phyloP scores from a whole-genome alignment of 805 yeast genomes.

The Crinitomyces ghanaensis region DNA sequence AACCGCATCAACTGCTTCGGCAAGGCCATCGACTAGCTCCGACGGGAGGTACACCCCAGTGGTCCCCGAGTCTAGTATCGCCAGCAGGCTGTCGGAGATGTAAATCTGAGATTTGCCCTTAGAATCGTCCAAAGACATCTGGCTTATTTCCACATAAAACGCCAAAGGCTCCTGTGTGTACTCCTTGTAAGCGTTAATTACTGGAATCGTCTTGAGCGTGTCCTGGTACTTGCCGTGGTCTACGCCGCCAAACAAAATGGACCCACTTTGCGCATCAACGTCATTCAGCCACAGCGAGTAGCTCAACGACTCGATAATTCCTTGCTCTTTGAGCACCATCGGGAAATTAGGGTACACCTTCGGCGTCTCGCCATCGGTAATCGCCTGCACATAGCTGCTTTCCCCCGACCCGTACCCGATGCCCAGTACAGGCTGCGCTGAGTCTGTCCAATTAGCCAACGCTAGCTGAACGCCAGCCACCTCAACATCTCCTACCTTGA shows the following conservation, averaged over 20 bases:
- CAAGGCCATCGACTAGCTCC: slow-evolving; percentile 16
- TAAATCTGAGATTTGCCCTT: too few relatives aligned
- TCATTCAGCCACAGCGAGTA: slow-evolving; percentile 38
- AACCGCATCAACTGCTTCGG: slow-evolving; percentile 5
- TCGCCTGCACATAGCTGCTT: too few relatives aligned
- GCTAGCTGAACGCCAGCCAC: slow-evolving; percentile 55
- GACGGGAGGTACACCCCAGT: slow-evolving; percentile 39
- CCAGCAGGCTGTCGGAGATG: not conserved
- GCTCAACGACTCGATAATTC: slow-evolving; percentile 30
- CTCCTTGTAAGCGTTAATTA: slow-evolving; percentile 2
- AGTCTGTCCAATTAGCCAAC: slow-evolving; percentile 53
- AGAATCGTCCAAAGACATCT: too few relatives aligned
- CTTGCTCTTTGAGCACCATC: slow-evolving; percentile 26
- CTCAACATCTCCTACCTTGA: slow-evolving; percentile 38
- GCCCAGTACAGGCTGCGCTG: slow-evolving; percentile 43
- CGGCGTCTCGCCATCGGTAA: slow-evolving; percentile 14
- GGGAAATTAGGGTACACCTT: slow-evolving; percentile 24
- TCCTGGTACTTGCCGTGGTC: slow-evolving; percentile 33
- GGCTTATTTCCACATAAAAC: too few relatives aligned
- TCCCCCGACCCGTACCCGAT: slow-evolving; percentile 28
- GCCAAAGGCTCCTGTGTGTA: too few relatives aligned
- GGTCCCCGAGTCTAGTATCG: slow-evolving; percentile 44
- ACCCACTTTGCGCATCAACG: slow-evolving; percentile 24
- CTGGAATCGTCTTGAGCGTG: slow-evolving; percentile 18
- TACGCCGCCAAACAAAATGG: slow-evolving; percentile 34